Base-by-base conservation (phyloP, 2,329 filamentous ascomycete genomes). In the Penicillium sp. region DNA sequence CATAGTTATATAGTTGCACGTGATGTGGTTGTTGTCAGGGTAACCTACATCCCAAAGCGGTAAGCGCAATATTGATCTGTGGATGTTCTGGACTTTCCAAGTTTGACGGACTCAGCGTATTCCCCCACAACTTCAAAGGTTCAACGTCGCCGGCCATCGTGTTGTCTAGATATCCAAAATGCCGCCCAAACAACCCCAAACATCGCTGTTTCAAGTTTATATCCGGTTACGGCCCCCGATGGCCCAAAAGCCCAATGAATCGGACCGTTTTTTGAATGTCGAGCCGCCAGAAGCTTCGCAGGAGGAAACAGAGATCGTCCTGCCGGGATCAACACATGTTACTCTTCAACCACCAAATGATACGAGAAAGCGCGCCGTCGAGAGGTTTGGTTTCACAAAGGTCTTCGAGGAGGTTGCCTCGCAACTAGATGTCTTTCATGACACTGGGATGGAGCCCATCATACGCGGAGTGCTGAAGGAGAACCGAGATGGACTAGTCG, bases 371-470 rank as follows among this genome's bases (percentile, higher is more conserved):
- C 86, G 93, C 46, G 92, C 93, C 1, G 86, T 97, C 37, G 94
- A 99, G 75, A 91, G 89, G 71, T 99, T 97, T 72, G 90, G 88
- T 2, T 99, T 99, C 71, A 99, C 94, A 0, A 86, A 86, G 61
- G 92, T 99, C 1, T 97, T 97, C 67, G 89, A 95, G 67, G 93
- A 97, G 71, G 82, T 89, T 68, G 87, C 91, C 2, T 85, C 84
- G 7, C 94, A 99, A 71, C 80, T 94, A 29, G 91, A 97, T 69
- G 78, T 99, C 10, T 97, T 99, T 71, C 84, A 91, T 64, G 88
- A 88, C 69, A 90, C 89, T 0, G 88, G 89, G 25, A 85, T 96
- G 45, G 78, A 89, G 15, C 82, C 86, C 0, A 80, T 97, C 43
- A 84, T 97, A 7, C 87, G 93, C 67, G 91, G 91, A 21, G 92